These are phyloP conservation scores for Coccomyxa subellipsoidea DNA, from an alignment of 163 green algal species.

Conservation along the genomic window DNA sequence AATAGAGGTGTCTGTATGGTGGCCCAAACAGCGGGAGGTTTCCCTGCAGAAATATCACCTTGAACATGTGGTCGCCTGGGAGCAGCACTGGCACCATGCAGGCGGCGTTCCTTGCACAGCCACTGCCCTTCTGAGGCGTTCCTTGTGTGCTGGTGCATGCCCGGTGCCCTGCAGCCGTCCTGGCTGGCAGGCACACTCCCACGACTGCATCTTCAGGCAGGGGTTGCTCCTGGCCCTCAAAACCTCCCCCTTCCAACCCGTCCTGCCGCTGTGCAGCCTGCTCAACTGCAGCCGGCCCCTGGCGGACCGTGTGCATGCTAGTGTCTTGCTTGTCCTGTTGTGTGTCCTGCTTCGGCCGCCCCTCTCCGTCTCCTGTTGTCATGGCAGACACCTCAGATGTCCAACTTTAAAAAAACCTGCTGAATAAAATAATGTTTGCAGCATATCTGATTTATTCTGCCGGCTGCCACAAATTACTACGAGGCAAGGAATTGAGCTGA, in stretches of 20 bases:
- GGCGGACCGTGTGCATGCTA: no score
- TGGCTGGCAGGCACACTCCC: constrained; percentile 9
- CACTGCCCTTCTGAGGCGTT: neutral
- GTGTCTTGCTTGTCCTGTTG: neutral
- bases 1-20: no score
- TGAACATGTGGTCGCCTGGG: constrained; percentile 16
- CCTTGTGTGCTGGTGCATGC: constrained; percentile 6
- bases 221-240: neutral
- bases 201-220: neutral
- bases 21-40: neutral
- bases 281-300: neutral
- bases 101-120: neutral
- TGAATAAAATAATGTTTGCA: neutral
- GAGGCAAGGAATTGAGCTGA: neutral
- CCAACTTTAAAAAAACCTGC: no score
- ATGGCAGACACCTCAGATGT: no score
- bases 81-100: constrained; percentile 21
- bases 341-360: neutral
- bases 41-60: no score
- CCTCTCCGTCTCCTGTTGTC: no score
- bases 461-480: no score
- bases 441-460: neutral
- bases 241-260: neutral
- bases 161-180: constrained; percentile 6
- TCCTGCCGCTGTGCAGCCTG: neutral